Evolutionary conservation across 352 stramenopile species (phyloP), one percentile per base, ranked within the genome.

Genomic region (Phytophthora pistaciae): DNA sequence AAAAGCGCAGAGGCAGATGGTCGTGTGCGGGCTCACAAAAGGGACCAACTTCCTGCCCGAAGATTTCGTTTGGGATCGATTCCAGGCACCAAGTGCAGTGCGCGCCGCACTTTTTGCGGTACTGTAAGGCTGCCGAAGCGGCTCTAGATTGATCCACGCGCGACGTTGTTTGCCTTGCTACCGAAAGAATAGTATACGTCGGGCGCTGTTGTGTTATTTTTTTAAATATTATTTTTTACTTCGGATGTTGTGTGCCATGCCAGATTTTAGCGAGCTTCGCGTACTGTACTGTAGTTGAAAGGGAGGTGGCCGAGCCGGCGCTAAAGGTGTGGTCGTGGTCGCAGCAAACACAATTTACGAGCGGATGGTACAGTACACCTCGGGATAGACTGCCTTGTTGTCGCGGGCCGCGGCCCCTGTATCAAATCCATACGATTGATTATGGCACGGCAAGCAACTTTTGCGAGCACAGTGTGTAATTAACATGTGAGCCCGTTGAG

Each of bases 1-100:
- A 53, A 53, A 27, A 21, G 40, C 40, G 18, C n/a, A 27, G n/a
- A 29, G 46, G 46, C 46, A 53, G 46, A 53, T 53, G 46, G n/a
- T 20, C 18, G 11, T 53, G 46, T 27, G 20, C 20, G 18, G 29
- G 46, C 20, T 53, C 46, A 27, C 46, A 53, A 27, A 53, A 29
- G 46, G 46, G 18, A 11, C 46, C n/a, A 11, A 53, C 38, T 44
- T 44, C 38, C 38, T 44, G 38, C 38, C 4, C 38, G 18, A n/a
- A 48, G 40, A 20, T n/a, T 48, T 48, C 40, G 40, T 10, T 48
- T 16, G 40, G 40, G 18, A 48, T 48, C 40, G 14, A 48, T 48
- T 48, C 40, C 40, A 48, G 40, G 40, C 40, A 48, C 40, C 40
- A 14, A 48, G 14, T 53, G 25, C 46, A 53, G 46, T 9, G 46